Evolutionary conservation across 805 yeast genomes (phyloP), one percentile per base, ranked within the genome.

Genomic region (Saturnispora diversa): DNA sequence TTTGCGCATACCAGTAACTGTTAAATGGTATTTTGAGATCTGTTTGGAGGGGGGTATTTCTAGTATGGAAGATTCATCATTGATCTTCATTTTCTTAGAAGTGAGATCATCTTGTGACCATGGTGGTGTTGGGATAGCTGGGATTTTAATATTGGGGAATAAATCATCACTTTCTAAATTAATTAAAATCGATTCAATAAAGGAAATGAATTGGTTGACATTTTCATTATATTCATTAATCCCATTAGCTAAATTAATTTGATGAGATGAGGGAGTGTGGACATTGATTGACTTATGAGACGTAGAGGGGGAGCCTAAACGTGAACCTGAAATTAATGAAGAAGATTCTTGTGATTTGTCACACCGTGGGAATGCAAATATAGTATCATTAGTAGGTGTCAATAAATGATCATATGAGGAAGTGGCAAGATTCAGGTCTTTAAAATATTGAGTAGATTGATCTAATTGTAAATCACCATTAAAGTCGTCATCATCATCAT

Each of bases 181-280:
- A 7, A 12, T 17, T 4, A 39, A 9, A 5, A 19, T 21, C 6
- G 12, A 13, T 15, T 31, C 27, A 24, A 39, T 26, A 17, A 20
- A 39, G 3, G 26, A 9, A 12, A 19, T 20, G 21, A 39, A 33
- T n/a, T 25, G 26, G 4, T 12, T 22, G 7, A 27, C 16, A 11
- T 39, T 32, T 12, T 7, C 35, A 20, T 46, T 40, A n/a, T 32
- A 46, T 29, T 42, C 42, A 13, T 44, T 28, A 10, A 46, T 8
- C 2, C 45, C 49, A 36, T 36, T 41, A n/a, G 44, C 29, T 23
- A 46, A 39, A 27, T 46, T 41, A 15, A 31, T 24, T 16, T 19
- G 11, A 8, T 22, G 11, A 7, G 38, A 11, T 5, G 25, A 8
- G 10, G 24, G n/a, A n/a, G n/a, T n/a, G n/a, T n/a, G n/a, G n/a